Evolutionary conservation across 441 rosid species (phyloP), one percentile per base, ranked within the genome.

Genomic region (Eugenia klotzschiana): DNA sequence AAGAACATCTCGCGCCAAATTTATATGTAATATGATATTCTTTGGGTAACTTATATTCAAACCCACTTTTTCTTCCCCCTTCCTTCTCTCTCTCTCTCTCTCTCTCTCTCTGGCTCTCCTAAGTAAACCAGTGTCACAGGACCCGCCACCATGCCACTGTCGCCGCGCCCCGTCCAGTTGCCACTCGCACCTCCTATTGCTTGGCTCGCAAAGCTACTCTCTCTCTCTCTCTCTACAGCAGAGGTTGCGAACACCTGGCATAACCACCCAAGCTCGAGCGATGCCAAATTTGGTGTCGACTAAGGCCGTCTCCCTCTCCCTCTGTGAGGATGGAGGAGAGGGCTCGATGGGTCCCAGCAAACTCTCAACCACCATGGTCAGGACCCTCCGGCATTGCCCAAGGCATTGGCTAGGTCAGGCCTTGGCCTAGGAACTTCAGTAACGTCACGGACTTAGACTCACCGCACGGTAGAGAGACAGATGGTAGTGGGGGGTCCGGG

Each of bases 391-490:
- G 25, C 77, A 69, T 37, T 69, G 25, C 12, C 13, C 40, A 4
- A 64, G 74, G 41, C 46, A 20, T 20, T 2, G 4, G 7, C 43
- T 60, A 29, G 15, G 25, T 69, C 25, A 1, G n/a, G 7, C 43
- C 41, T 60, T 8, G 41, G 73, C 73, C 16, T 3, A 1, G 23
- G 43, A 18, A 33, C 3, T 6, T 18, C 46, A 9, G 77, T 25
- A 8, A n/a, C 25, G 9, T 9, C 14, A 2, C n/a, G 1, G 1
- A 43, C 14, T 4, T 64, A 33, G 43, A 64, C 46, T 33, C 43
- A 1, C 20, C n/a, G 2, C 7, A 0, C 2, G 1, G 33, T 7
- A 55, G 33, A 25, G 18, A 57, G 40, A 7, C 1, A 60, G 13
- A 29, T 8, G 1, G 14, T 13, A 18, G 46, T 0, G 25, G 15